Base-by-base conservation (phyloP, 257 asterid genomes). In the Nemophila menziesii region DNA sequence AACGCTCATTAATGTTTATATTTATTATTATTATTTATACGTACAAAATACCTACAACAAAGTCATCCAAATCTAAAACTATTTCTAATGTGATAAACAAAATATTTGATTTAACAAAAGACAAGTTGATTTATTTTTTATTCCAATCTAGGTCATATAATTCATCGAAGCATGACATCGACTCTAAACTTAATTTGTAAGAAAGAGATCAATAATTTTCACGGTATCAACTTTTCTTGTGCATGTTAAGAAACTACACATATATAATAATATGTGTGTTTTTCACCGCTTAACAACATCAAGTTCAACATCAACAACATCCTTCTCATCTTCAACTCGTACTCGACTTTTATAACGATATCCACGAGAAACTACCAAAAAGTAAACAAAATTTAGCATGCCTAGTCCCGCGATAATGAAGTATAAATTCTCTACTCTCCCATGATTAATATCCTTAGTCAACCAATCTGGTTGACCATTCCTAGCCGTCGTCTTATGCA, bases 381-480 rank as follows among this genome's bases (percentile, higher is more conserved):
- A 89, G 54, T 80, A 84, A 0, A 52, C 65, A 2, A 73, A 34
- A 11, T 89, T 80, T 57, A 89, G 1, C 16, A 72, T 80, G 2
- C 95, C 95, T 40, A 89, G 7, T 0, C 65, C 84, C 0, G 92
- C 92, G 17, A 89, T 65, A 22, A 89, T 17, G 38, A 49, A 78
- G 43, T 89, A 89, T 45, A 73, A 57, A 56, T 90, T 56, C 4
- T 90, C 96, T 1, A 90, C 27, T 22, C 38, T 63, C 0, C 98
- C 94, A 1, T 39, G 23, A 13, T 90, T 85, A 22, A 81, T 65
- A 18, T 90, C 80, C 6, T 71, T 63, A 0, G 94, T 69, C 50
- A 90, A 36, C 98, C 98, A 90, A 22, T 81, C 96, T 0, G 92
- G 87, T 1, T 37, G 86, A 0, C 76, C 84, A 1, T 39, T 10